Evolutionary conservation across 305 asterid species (phyloP).

Genomic region (Ajuga reptans): DNA sequence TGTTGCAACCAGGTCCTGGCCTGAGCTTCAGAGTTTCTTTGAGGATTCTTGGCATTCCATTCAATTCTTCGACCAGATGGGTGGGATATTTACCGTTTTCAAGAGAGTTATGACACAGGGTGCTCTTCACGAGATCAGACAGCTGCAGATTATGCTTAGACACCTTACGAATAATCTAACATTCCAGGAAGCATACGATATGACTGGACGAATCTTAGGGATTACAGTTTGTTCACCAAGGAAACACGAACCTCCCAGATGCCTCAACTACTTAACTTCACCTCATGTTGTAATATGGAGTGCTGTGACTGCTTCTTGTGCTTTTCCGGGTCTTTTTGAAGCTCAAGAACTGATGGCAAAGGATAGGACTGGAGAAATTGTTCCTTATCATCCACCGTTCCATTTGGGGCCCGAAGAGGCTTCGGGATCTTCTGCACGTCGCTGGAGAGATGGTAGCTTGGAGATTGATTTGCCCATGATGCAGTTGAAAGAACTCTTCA

Average conservation of each 20-base stretch:
- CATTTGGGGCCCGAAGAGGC: constrained; percentile 70
- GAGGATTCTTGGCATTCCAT: constrained; percentile 89
- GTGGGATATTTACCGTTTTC: constrained; percentile 61
- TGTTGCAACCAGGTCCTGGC: constrained; percentile 89
- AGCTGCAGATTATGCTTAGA: constrained; percentile 64
- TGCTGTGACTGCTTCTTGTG: constrained; percentile 94
- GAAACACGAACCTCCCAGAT: constrained; percentile 97
- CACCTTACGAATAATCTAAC: constrained; percentile 80
- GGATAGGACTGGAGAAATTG: constrained; percentile 77
- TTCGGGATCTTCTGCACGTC: constrained; percentile 49
- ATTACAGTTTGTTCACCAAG: constrained; percentile 93
- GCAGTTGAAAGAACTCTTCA: constrained; percentile 91
- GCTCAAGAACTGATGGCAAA: constrained; percentile 99
- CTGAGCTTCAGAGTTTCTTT: constrained; percentile 84
- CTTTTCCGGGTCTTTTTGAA: constrained; percentile 91
- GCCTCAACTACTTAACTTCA: constrained; percentile 89
- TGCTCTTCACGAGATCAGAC: constrained; percentile 84
- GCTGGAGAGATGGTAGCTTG: constrained; percentile 99
- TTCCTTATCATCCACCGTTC: constrained; percentile 92
- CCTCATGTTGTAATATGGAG: constrained; percentile 99
- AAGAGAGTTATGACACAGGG: constrained; percentile 72
- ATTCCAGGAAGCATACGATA: constrained; percentile 89
- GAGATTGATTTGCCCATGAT: constrained; percentile 95
- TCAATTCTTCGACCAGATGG: constrained; percentile 73
- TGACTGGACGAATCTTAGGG: constrained; percentile 80